A percentile compares a stretch with the other conserved stretches of the same genome.
phyloP scores from a whole-genome alignment of 352 stramenopile species.

The Globisporangium paddicum region DNA sequence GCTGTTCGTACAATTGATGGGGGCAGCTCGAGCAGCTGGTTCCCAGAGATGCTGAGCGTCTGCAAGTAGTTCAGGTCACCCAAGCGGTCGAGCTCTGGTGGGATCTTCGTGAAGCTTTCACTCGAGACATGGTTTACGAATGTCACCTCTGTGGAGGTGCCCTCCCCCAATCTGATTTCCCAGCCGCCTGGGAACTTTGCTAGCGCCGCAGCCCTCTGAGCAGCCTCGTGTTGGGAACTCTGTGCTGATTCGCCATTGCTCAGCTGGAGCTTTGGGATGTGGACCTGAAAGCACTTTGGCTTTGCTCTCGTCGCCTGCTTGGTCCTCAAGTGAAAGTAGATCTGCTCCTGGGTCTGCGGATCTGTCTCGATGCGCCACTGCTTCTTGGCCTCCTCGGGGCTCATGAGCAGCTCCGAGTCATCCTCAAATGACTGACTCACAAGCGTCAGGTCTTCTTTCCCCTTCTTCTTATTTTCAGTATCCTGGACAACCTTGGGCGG shows the following conservation, averaged over 20 bases:
- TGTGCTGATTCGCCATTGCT: background rate
- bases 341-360: slow-evolving; percentile 27
- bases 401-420: slow-evolving; percentile 2
- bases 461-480: background rate
- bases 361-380: slow-evolving; percentile 58
- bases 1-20: slow-evolving; percentile 44
- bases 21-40: slow-evolving; percentile 58
- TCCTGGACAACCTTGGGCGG: slow-evolving; percentile 24
- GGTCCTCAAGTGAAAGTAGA: slow-evolving; percentile 53
- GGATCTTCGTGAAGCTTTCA: slow-evolving; percentile 28
- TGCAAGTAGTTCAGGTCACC: slow-evolving; percentile 40
- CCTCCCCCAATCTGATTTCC: slow-evolving; percentile 33
- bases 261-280: slow-evolving; percentile 34
- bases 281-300: slow-evolving; percentile 45
- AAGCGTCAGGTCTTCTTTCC: background rate
- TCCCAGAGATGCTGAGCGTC: slow-evolving; percentile 43
- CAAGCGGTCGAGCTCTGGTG: slow-evolving; percentile 46
- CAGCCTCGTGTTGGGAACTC: background rate
- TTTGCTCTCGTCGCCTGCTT: slow-evolving; percentile 50
- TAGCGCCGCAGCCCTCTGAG: slow-evolving; percentile 4
- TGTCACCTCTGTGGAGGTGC: slow-evolving; percentile 28
- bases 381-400: slow-evolving; percentile 30
- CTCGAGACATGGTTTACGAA: slow-evolving; percentile 49
- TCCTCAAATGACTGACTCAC: slow-evolving; percentile 10
- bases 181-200: slow-evolving; percentile 33